A percentile compares a stretch with the other conserved stretches of the same genome.
Conservation (phyloP, 148 eudicot species). For the Spergularia marina region DNA sequence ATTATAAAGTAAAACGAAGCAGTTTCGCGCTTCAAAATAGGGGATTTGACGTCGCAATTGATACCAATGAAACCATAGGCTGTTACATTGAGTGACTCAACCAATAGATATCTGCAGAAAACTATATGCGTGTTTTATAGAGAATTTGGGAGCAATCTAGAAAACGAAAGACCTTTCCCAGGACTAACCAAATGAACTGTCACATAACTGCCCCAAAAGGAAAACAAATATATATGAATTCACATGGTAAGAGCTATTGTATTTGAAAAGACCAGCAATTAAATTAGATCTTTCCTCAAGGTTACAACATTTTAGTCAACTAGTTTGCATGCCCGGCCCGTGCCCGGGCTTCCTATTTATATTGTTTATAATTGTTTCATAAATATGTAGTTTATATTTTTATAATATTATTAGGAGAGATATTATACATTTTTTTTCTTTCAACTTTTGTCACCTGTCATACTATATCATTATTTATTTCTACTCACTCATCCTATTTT, state of each 20-base stretch:
- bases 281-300: no score
- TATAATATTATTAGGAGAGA: no score
- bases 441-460: no score
- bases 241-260: not conserved
- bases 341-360: no score
- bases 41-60: constrained; percentile 41
- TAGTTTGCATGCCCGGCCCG: no score
- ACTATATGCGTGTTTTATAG: constrained; percentile 23
- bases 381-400: no score
- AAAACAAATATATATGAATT: not conserved
- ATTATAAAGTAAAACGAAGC: constrained; percentile 68
- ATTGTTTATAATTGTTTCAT: no score
- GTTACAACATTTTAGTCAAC: no score
- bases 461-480: no score
- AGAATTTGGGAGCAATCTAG: constrained; percentile 15
- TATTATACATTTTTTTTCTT: no score
- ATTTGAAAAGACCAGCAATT: not conserved
- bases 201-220: not conserved
- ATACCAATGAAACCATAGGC: constrained; percentile 77
- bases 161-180: not conserved
- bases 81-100: constrained; percentile 49
- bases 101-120: constrained; percentile 64
- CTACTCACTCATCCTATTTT: no score
- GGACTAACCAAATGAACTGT: constrained; percentile 2
- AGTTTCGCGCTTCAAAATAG: constrained; percentile 44